Percentiles rank a stretch among this genome's conserved stretches.
phyloP scores from a whole-genome alignment of 805 yeast genomes.

The Starmerella floricola region DNA sequence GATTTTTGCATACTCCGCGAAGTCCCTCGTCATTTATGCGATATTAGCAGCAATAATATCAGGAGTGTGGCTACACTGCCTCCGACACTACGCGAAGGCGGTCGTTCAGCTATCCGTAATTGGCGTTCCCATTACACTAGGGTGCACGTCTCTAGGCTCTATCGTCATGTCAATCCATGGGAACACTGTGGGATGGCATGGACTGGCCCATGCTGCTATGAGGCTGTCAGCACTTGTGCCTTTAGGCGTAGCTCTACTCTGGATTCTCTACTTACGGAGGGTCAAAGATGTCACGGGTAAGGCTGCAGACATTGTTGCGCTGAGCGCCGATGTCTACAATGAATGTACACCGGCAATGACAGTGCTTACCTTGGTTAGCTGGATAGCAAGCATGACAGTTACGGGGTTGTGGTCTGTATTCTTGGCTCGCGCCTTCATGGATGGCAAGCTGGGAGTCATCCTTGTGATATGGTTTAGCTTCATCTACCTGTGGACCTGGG shows the following conservation, averaged over 20 bases:
- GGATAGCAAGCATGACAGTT: constrained; percentile 25
- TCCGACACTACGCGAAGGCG: constrained; percentile 19
- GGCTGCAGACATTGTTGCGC: constrained; percentile 28
- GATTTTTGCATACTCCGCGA: constrained; percentile 14
- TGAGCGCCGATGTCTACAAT: constrained; percentile 28
- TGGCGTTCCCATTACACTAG: constrained; percentile 18
- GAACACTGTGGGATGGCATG: constrained; percentile 11
- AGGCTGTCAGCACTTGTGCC: constrained; percentile 18
- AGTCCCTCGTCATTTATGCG: constrained; percentile 14
- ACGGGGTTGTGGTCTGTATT: constrained; percentile 31
- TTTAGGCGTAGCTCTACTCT: constrained; percentile 16
- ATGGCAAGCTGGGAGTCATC: constrained; percentile 21
- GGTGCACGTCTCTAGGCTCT: constrained; percentile 8
- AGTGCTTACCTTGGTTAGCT: constrained; percentile 25
- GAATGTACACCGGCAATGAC: constrained; percentile 26
- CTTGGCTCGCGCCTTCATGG: constrained; percentile 27
- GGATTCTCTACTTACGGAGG: constrained; percentile 20
- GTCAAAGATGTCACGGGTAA: constrained; percentile 15
- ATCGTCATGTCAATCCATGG: constrained; percentile 16
- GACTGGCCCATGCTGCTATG: constrained; percentile 19
- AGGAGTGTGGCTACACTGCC: constrained; percentile 17
- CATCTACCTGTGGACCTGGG: constrained; percentile 35
- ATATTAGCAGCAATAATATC: constrained; percentile 12
- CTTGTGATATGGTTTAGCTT: constrained; percentile 26
- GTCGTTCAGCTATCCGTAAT: constrained; percentile 18